Evolutionary conservation across 768 basidiomycete genomes (phyloP).

Genomic region (Pilatotrama ljubarskyi): DNA sequence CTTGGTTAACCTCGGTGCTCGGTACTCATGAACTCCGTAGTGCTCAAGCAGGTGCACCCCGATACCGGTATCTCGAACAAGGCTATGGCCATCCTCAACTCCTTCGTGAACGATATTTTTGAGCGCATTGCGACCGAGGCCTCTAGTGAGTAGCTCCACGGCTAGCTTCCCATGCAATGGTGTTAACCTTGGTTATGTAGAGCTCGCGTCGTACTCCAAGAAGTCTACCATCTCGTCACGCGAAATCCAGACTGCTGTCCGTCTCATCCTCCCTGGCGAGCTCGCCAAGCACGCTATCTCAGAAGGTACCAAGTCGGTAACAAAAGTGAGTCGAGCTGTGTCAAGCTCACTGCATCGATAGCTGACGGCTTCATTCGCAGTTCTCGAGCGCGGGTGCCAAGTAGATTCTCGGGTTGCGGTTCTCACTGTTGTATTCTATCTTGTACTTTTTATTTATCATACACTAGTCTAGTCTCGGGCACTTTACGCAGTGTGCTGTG

Average conservation of each 20-base stretch:
- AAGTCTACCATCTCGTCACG: constrained; percentile 98
- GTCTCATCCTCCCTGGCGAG: constrained; percentile 95
- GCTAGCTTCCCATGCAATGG: background rate
- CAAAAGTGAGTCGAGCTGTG: constrained; percentile 51
- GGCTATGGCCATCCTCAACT: constrained; percentile 96
- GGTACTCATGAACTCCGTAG: constrained; percentile 42
- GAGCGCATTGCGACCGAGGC: constrained; percentile 92
- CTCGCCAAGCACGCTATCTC: constrained; percentile 93
- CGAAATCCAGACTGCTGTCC: constrained; percentile 96
- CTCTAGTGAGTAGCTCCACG: constrained; percentile 58
- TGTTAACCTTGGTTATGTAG: constrained; percentile 37
- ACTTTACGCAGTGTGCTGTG: background rate
- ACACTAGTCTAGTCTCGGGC: constrained; percentile 13
- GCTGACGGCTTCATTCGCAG: constrained; percentile 32
- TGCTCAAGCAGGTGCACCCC: constrained; percentile 96
- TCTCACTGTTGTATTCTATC: constrained; percentile 30
- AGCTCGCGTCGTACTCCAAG: constrained; percentile 96
- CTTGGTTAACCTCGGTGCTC: background rate
- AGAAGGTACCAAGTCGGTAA: constrained; percentile 92
- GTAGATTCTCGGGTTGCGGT: constrained; percentile 37
- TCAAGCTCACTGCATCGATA: background rate
- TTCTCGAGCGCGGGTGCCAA: constrained; percentile 75
- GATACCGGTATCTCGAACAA: constrained; percentile 99
- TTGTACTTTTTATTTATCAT: constrained; percentile 22
- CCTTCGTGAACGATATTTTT: constrained; percentile 94